Conservation (phyloP, 441 rosid species). For the Euphorbia schlechtendalii region DNA sequence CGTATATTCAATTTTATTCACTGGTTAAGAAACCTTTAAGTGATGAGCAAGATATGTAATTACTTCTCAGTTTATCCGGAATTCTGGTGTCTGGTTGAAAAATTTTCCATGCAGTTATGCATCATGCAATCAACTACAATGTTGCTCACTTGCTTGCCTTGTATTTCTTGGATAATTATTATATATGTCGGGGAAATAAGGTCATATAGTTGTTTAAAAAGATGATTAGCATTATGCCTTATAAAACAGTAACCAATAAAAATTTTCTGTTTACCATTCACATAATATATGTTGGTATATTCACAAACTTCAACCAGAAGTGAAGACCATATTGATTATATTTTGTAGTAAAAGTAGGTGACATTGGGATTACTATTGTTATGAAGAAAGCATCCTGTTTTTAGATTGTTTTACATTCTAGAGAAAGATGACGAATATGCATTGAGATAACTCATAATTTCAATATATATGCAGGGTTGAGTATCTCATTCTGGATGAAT, state of each 20-base stretch:
- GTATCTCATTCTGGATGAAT: slow-evolving; percentile 91
- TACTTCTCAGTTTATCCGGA: neutral
- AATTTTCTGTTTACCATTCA: neutral
- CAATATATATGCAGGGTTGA: slow-evolving; percentile 56
- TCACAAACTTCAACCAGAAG: neutral
- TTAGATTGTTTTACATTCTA: neutral
- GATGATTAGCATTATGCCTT: neutral
- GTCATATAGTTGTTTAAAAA: too few relatives aligned
- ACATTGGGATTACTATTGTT: neutral
- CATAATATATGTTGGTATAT: neutral
- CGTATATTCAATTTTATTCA: too few relatives aligned
- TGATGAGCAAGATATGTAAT: neutral
- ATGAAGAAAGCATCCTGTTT: neutral
- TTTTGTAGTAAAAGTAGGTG: too few relatives aligned
- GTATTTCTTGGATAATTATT: too few relatives aligned
- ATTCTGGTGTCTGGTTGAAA: neutral
- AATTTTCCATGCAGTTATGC: neutral
- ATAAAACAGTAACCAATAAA: neutral
- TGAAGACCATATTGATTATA: too few relatives aligned
- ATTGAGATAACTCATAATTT: slow-evolving; percentile 14
- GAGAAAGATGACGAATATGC: neutral
- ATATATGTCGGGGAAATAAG: too few relatives aligned
- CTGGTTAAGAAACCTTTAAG: neutral
- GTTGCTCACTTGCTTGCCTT: neutral
- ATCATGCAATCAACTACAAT: neutral